Percentiles rank a stretch among this genome's conserved stretches.
Evolutionary conservation across 2,329 filamentous ascomycete species (phyloP).

Genomic region (Fusarium ambrosium): DNA sequence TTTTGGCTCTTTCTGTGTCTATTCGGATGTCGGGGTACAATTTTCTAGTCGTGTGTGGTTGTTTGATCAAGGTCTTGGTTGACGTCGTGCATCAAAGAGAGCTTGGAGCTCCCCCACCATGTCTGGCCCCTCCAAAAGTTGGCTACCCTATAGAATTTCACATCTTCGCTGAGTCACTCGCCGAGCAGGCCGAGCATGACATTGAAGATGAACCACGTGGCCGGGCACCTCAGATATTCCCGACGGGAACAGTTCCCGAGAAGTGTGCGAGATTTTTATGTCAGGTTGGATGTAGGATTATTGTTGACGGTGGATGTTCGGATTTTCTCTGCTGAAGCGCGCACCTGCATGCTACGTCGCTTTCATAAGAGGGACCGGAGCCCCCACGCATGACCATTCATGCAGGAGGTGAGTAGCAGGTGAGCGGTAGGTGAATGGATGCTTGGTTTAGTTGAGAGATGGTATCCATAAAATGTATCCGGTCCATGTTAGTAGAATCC

Average conservation of each 20-base stretch:
- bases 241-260: neutral
- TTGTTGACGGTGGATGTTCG: neutral
- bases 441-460: neutral
- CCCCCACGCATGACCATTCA: conserved; percentile 2
- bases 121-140: conserved; percentile 32
- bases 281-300: neutral
- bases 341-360: neutral
- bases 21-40: neutral
- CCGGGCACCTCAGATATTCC: neutral
- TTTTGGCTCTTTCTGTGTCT: neutral
- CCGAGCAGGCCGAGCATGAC: conserved; percentile 8
- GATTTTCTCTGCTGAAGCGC: neutral
- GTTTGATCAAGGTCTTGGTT: conserved; percentile 12
- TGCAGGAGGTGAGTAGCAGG: neutral
- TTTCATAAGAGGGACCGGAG: neutral
- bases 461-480: conserved; percentile 1
- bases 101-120: conserved; percentile 41
- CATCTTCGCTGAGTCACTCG: conserved; percentile 40
- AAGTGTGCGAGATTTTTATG: conserved; percentile 1
- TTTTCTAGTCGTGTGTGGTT: neutral
- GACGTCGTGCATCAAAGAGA: conserved; percentile 35
- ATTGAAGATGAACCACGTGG: neutral
- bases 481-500: neutral
- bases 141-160: neutral
- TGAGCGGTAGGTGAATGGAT: neutral